Percentiles rank a stretch among this genome's conserved stretches.
Conservation (phyloP, 192 early-diverging fungal genomes). For the Entrophospora sp. region DNA sequence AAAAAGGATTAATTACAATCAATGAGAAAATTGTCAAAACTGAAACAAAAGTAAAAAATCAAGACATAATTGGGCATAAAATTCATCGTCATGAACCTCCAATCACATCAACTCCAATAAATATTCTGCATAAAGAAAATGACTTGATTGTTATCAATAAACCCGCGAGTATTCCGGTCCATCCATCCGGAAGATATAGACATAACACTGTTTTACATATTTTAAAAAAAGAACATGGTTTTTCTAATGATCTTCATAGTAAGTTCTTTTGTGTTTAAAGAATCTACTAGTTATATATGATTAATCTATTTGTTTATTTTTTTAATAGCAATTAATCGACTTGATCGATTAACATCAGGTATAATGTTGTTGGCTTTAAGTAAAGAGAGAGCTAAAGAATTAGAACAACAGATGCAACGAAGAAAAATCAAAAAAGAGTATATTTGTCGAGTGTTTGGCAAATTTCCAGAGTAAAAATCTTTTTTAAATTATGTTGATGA, state of each 20-base stretch:
- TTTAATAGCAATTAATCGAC: constrained; percentile 68
- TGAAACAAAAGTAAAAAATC: constrained; percentile 62
- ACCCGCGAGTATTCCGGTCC: constrained; percentile 78
- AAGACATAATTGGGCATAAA: constrained; percentile 71
- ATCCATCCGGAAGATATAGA: constrained; percentile 64
- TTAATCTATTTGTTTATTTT: constrained; percentile 12
- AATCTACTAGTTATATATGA: constrained; percentile 13
- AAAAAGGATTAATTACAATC: constrained; percentile 70
- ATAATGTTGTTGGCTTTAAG: constrained; percentile 71
- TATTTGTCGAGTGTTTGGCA: constrained; percentile 76
- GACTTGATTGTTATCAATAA: constrained; percentile 81
- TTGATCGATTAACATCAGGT: constrained; percentile 93
- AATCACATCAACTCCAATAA: constrained; percentile 52
- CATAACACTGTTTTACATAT: constrained; percentile 77
- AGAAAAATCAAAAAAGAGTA: constrained; percentile 81
- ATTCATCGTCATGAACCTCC: constrained; percentile 97
- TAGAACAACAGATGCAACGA: constrained; percentile 56
- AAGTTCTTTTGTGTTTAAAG: constrained; percentile 14
- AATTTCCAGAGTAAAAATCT: constrained; percentile 77
- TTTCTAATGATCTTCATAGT: constrained; percentile 48
- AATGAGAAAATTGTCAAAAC: constrained; percentile 51
- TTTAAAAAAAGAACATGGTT: constrained; percentile 52
- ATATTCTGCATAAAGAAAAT: constrained; percentile 52
- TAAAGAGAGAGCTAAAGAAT: constrained; percentile 43
- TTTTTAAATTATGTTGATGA: too few species aligned